Evolutionary conservation across 2,329 filamentous ascomycete genomes (phyloP).

Genomic region (Trichoderma afroharzianum): DNA sequence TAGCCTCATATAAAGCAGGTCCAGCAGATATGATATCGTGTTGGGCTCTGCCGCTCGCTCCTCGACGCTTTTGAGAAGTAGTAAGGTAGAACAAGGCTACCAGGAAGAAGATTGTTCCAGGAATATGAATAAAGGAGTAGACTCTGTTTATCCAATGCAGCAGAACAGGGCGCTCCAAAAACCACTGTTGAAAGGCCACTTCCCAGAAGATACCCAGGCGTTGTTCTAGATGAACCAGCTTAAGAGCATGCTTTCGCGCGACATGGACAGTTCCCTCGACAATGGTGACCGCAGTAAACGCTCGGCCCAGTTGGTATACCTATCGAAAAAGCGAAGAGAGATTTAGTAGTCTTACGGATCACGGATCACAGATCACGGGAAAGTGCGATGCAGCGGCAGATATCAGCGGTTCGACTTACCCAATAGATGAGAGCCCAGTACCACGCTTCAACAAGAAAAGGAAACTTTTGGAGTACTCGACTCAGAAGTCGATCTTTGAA

Average conservation of each 20-base stretch:
- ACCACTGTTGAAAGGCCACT: constrained; percentile 53
- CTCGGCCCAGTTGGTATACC: constrained; percentile 72
- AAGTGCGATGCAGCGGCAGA: not conserved
- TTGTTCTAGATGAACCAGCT: constrained; percentile 65
- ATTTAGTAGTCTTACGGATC: not conserved
- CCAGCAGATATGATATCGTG: constrained; percentile 36
- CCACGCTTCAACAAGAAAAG: constrained; percentile 72
- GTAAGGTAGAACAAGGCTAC: constrained; percentile 66
- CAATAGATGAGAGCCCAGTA: constrained; percentile 76
- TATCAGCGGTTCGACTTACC: constrained; percentile 46
- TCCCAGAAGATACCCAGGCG: constrained; percentile 63
- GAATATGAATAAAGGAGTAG: constrained; percentile 77
- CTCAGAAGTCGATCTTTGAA: constrained; percentile 32
- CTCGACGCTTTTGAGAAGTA: constrained; percentile 53
- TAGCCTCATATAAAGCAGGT: constrained; percentile 49
- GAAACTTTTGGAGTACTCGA: constrained; percentile 61
- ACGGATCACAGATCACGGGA: not conserved
- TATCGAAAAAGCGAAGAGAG: constrained; percentile 29
- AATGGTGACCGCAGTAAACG: constrained; percentile 66
- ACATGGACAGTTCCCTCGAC: constrained; percentile 65
- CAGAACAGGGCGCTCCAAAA: constrained; percentile 47
- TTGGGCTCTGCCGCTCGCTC: constrained; percentile 26
- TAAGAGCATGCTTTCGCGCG: constrained; percentile 64
- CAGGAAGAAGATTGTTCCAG: constrained; percentile 67
- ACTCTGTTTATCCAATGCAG: constrained; percentile 69